Percentiles rank a stretch among this genome's conserved stretches.
phyloP scores from a whole-genome alignment of 2,329 filamentous ascomycete genomes.

The Magnaporthales sp. region DNA sequence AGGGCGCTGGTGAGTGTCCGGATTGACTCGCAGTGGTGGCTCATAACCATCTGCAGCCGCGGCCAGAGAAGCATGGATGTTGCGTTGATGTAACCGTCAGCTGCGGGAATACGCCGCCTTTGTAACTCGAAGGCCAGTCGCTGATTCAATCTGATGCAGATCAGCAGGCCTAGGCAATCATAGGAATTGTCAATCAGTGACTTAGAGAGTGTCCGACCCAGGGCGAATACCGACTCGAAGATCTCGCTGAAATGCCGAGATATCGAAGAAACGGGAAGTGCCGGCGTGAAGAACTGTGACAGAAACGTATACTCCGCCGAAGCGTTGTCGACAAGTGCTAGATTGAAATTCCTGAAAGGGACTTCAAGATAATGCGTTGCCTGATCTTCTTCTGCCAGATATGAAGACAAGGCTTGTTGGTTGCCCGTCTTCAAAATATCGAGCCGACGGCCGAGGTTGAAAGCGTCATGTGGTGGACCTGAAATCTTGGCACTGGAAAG shows the following conservation, averaged over 20 bases:
- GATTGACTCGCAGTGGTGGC: constrained; percentile 82
- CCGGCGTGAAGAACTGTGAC: constrained; percentile 77
- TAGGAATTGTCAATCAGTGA: constrained; percentile 66
- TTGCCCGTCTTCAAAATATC: constrained; percentile 70
- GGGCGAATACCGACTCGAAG: constrained; percentile 81
- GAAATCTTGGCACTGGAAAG: constrained; percentile 41
- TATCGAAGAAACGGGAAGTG: constrained; percentile 66
- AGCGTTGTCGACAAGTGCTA: constrained; percentile 87
- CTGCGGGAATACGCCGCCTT: constrained; percentile 77
- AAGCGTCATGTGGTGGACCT: constrained; percentile 69
- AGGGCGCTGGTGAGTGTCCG: constrained; percentile 49
- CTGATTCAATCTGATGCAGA: constrained; percentile 91
- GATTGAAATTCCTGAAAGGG: constrained; percentile 89
- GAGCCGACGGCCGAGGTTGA: constrained; percentile 77
- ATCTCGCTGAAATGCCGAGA: constrained; percentile 80
- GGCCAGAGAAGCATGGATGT: constrained; percentile 97
- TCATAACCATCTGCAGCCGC: constrained; percentile 88
- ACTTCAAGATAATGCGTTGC: constrained; percentile 79
- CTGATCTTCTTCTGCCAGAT: constrained; percentile 85
- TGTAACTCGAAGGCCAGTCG: constrained; percentile 92
- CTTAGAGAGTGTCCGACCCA: constrained; percentile 71
- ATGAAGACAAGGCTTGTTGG: constrained; percentile 72
- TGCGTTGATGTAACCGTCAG: constrained; percentile 87
- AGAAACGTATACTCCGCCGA: constrained; percentile 93
- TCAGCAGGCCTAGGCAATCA: constrained; percentile 76